Base-by-base conservation (phyloP, 2,329 filamentous ascomycete species). In the Apiospora sp. region DNA sequence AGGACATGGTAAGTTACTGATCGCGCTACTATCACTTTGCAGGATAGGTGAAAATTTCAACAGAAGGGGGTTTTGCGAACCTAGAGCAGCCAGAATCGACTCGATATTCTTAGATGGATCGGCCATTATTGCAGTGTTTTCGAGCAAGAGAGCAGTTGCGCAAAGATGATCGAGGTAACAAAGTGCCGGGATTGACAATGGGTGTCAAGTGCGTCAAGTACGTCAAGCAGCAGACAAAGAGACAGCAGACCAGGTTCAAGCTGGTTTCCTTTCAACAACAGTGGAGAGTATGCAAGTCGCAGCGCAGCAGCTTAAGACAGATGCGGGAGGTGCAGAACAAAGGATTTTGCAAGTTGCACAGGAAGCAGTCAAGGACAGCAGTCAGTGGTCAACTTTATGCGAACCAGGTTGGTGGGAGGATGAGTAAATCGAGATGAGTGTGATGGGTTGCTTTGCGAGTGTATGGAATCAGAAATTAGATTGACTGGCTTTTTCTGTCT, bases 81-180 rank as follows among this genome's bases (percentile, higher is more conserved):
- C 85, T 71, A 87, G 81, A 74, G 86, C 86, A 72, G 86, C 86
- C 75, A 87, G 81, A 73, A 87, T 86, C 74, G 84, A 85, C 77
- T 86, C 82, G 72, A 86, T 85, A 72, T 83, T 81, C 68, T 82
- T 82, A 64, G 82, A 81, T 64, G 81, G 77, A 67, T 84, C 82
- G 54, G 83, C 81, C 83, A 85, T 85, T 74, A 54, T 78, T 58
- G 44, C 64, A 64, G 34, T 64, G 41, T 41, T 19, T 37, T n/a
- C 34, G 58, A 64, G 34, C 58, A 41, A 64, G 30, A 24, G n/a
- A 64, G 58, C 58, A 64, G 58, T 22, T 64, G 58, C 58, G 30
- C 34, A 41, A 34, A 64, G 58, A 64, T 24, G 58, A 41, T 64
- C 58, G 58, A 64, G 34, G 58, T 41, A 34, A 64, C 58, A 64